Percentiles rank a stretch among this genome's conserved stretches.
Evolutionary conservation across 441 rosid species (phyloP).

Genomic region (Euphorbia schlechtendalii): DNA sequence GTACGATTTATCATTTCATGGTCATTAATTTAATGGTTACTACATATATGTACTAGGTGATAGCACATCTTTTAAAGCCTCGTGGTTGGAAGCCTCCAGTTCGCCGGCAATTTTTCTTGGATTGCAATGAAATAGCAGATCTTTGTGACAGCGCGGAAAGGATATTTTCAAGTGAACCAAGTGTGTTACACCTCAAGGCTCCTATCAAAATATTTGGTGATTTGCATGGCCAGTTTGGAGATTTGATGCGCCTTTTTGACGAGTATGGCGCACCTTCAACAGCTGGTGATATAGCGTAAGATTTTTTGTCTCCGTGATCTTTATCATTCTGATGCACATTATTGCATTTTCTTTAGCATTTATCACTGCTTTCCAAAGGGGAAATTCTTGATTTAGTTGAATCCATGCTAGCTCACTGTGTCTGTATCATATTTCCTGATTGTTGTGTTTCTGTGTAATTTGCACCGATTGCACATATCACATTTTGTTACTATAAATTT

Average conservation of each 20-base stretch:
- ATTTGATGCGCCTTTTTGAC: constrained; percentile 98
- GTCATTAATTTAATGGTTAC: constrained; percentile 5
- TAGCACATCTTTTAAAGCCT: constrained; percentile 90
- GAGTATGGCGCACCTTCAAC: constrained; percentile 98
- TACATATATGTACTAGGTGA: constrained; percentile 39
- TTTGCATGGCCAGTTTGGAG: constrained; percentile 98
- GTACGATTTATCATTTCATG: constrained; percentile 1
- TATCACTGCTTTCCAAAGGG: neutral
- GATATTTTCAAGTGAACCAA: constrained; percentile 83
- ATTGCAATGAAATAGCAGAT: constrained; percentile 97
- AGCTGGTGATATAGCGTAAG: constrained; percentile 99
- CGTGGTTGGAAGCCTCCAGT: constrained; percentile 99
- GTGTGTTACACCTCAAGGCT: constrained; percentile 84
- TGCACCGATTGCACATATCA: neutral
- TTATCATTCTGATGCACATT: neutral
- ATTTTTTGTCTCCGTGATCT: constrained; percentile 4
- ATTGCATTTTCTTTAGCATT: constrained; percentile 3
- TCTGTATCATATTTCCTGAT: neutral
- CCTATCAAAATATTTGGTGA: constrained; percentile 98
- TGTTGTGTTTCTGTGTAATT: neutral
- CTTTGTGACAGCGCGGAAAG: constrained; percentile 91
- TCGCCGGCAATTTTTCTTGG: constrained; percentile 93
- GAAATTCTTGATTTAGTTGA: neutral
- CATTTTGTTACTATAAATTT: too few relatives aligned
- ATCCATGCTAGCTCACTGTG: neutral